These are phyloP conservation scores for Pythium sukuiense DNA, from an alignment of 352 stramenopile species.

Conservation along the genomic window DNA sequence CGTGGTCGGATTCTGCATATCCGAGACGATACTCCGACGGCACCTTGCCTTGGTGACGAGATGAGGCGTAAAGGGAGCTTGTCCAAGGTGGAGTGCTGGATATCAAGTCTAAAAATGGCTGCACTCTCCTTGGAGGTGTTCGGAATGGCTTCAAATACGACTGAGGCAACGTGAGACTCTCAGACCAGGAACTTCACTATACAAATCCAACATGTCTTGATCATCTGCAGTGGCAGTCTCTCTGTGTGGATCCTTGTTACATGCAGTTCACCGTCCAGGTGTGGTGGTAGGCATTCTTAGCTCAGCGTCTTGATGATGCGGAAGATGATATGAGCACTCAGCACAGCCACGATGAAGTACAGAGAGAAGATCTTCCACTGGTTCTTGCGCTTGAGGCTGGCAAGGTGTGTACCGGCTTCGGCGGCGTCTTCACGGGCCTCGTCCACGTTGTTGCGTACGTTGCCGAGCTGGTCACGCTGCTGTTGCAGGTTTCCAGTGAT, in stretches of 20 bases:
- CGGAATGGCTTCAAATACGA: neutral
- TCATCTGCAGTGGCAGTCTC: neutral
- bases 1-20: neutral
- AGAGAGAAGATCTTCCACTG: slow-evolving; percentile 71
- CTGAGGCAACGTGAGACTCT: neutral
- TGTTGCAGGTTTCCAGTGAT: slow-evolving; percentile 63
- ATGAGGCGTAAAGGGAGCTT: neutral
- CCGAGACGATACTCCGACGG: neutral
- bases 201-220: neutral
- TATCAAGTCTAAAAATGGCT: slow-evolving; percentile 6
- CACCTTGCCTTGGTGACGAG: neutral
- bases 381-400: slow-evolving; percentile 83
- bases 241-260: neutral
- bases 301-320: slow-evolving; percentile 61
- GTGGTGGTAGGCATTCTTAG: neutral
- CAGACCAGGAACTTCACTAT: neutral
- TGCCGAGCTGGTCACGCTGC: slow-evolving; percentile 74
- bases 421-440: slow-evolving; percentile 68
- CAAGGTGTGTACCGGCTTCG: slow-evolving; percentile 66
- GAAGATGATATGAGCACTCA: slow-evolving; percentile 74
- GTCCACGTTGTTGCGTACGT: slow-evolving; percentile 76
- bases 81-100: neutral
- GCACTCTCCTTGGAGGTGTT: neutral
- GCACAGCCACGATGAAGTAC: slow-evolving; percentile 78
- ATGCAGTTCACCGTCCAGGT: neutral